Percentiles rank a stretch among this genome's conserved stretches.
These are phyloP conservation scores for Colletotrichum kahawae DNA, from an alignment of 2,329 filamentous ascomycete species.

Conservation along the genomic window DNA sequence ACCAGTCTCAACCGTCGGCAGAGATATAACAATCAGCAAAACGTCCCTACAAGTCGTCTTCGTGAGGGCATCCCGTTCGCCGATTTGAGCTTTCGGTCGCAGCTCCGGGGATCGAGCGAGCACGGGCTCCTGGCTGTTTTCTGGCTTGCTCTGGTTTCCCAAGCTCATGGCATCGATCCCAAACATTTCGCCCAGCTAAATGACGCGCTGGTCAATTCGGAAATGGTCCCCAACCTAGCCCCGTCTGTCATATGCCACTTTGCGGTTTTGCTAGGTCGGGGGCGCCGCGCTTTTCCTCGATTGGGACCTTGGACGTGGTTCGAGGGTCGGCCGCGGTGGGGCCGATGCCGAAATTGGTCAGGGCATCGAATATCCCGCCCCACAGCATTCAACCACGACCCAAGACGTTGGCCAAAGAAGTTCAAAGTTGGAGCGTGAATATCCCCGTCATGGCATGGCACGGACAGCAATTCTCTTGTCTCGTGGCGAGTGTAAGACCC, in stretches of 20 bases:
- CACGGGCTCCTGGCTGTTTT: neutral
- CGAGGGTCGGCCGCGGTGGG: neutral
- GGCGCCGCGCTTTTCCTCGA: neutral
- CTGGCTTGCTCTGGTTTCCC: neutral
- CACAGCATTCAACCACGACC: neutral
- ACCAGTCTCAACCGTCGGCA: neutral
- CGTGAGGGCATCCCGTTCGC: neutral
- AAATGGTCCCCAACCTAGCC: neutral
- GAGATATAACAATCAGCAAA: neutral
- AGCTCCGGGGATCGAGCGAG: conserved; percentile 5
- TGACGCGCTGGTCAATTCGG: neutral
- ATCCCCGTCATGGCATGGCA: neutral
- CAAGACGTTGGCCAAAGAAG: neutral
- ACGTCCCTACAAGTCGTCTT: neutral
- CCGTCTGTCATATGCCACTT: conserved; percentile 8
- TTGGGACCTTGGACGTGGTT: neutral
- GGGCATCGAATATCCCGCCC: neutral
- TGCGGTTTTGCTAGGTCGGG: neutral
- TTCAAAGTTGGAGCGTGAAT: neutral
- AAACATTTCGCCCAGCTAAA: neutral
- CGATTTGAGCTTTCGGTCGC: conserved; percentile 12
- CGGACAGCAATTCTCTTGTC: neutral
- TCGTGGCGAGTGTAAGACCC: too few relatives aligned
- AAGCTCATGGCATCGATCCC: neutral
- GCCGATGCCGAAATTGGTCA: neutral